phyloP scores from a whole-genome alignment of 768 basidiomycete genomes.

The Neoboletus magnificus region DNA sequence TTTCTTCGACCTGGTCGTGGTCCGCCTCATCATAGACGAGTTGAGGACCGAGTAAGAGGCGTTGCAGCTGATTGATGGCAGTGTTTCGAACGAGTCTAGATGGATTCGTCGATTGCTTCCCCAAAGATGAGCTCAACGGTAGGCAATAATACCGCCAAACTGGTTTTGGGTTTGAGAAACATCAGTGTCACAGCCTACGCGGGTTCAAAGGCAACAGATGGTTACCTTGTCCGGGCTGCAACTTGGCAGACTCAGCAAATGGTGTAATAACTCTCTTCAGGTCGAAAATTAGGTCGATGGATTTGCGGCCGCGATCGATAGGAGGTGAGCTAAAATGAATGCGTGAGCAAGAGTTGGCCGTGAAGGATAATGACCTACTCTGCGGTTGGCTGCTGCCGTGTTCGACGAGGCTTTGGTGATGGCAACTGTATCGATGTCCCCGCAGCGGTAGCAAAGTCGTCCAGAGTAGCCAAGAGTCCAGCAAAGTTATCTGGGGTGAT shows the following conservation, averaged over 20 bases:
- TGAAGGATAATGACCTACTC: constrained; percentile 41
- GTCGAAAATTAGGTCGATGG: constrained; percentile 76
- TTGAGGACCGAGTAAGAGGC: constrained; percentile 77
- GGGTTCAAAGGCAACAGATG: constrained; percentile 2
- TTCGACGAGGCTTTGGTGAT: constrained; percentile 49
- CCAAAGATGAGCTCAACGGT: constrained; percentile 68
- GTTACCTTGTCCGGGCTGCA: constrained; percentile 34
- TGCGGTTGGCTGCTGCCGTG: constrained; percentile 46
- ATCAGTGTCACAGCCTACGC: constrained; percentile 3
- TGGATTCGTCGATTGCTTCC: constrained; percentile 79
- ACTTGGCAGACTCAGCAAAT: constrained; percentile 50
- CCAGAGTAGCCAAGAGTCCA: constrained; percentile 75
- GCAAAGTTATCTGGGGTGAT: constrained; percentile 77
- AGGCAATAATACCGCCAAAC: constrained; percentile 80
- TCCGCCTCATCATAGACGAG: constrained; percentile 57
- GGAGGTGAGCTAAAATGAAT: constrained; percentile 55
- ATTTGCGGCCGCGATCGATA: constrained; percentile 76
- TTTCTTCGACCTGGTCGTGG: constrained; percentile 65
- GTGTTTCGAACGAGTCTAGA: constrained; percentile 81
- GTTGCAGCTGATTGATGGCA: constrained; percentile 78
- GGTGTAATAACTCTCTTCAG: constrained; percentile 63
- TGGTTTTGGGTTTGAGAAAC: constrained; percentile 32
- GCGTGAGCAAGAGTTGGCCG: neutral
- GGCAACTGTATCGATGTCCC: constrained; percentile 58
- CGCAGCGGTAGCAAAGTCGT: constrained; percentile 84